These are phyloP conservation scores for Globisporangium canariense DNA, from an alignment of 352 stramenopile species.

Conservation along the genomic window DNA sequence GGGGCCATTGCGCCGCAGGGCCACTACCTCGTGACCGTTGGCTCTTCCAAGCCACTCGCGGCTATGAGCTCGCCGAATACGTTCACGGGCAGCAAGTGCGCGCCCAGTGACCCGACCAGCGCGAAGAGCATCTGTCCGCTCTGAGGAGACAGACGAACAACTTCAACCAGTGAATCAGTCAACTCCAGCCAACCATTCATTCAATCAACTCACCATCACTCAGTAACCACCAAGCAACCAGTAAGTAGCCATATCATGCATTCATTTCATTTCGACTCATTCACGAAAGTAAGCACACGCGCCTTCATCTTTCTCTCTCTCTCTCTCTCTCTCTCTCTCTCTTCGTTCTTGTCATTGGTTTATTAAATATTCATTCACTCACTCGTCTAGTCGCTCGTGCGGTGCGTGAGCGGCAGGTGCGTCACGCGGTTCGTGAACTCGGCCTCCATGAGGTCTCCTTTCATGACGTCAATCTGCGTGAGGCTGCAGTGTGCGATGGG, in stretches of 20 bases:
- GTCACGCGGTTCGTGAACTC: conserved; percentile 62
- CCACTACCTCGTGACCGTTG: conserved; percentile 57
- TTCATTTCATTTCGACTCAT: not conserved
- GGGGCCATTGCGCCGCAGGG: conserved; percentile 30
- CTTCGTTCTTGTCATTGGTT: not conserved
- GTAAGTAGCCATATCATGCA: not conserved
- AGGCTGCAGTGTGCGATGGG: conserved; percentile 75
- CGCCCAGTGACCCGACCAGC: conserved; percentile 7
- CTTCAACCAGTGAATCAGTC: not conserved
- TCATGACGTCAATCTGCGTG: conserved; percentile 60
- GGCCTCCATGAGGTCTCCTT: conserved; percentile 43
- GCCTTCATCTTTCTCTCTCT: not conserved
- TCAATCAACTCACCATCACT: too few species aligned
- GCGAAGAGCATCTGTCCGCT: conserved; percentile 10
- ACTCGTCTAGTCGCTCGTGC: conserved; percentile 58
- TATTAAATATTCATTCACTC: not conserved
- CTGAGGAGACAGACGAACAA: not conserved
- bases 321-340: not conserved
- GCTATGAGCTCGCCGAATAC: conserved; percentile 34
- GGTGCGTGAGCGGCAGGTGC: conserved; percentile 68
- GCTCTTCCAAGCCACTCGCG: conserved; percentile 27
- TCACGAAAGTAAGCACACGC: not conserved
- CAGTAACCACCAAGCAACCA: too few species aligned
- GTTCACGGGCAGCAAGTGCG: conserved; percentile 42
- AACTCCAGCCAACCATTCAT: not conserved